Conservation (phyloP, 2,329 filamentous ascomycete genomes). For the Diaporthe humulicola region DNA sequence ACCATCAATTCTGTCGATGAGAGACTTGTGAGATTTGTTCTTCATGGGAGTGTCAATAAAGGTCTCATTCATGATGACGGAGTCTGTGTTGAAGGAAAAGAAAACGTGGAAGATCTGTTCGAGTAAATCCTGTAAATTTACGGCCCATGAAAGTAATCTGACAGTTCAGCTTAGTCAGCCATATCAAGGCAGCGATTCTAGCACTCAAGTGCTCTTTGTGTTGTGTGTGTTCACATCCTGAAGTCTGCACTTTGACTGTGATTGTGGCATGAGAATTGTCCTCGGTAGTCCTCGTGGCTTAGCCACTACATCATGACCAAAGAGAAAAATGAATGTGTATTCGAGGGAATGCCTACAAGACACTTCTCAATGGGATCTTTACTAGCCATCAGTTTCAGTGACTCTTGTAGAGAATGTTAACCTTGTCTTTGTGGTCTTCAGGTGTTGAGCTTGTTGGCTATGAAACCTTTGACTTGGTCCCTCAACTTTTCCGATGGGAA, state of each 20-base stretch:
- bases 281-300: not conserved
- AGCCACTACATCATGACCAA: not conserved
- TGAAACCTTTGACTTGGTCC: not conserved
- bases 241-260: not conserved
- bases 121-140: not conserved
- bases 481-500: not conserved
- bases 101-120: not conserved
- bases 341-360: not conserved
- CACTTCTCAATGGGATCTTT: no score
- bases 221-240: no score
- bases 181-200: no score
- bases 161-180: no score
- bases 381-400: no score
- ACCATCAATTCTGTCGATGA: not conserved
- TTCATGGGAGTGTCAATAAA: not conserved
- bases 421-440: no score
- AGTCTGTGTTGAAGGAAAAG: not conserved
- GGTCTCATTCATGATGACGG: not conserved
- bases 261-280: not conserved
- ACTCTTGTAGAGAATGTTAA: no score
- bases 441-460: no score
- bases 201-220: no score
- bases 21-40: not conserved
- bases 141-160: not conserved
- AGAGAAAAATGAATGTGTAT: fast-evolving